Evolutionary conservation across 768 basidiomycete genomes (phyloP).

Genomic region (Xerocomellus intermedius): DNA sequence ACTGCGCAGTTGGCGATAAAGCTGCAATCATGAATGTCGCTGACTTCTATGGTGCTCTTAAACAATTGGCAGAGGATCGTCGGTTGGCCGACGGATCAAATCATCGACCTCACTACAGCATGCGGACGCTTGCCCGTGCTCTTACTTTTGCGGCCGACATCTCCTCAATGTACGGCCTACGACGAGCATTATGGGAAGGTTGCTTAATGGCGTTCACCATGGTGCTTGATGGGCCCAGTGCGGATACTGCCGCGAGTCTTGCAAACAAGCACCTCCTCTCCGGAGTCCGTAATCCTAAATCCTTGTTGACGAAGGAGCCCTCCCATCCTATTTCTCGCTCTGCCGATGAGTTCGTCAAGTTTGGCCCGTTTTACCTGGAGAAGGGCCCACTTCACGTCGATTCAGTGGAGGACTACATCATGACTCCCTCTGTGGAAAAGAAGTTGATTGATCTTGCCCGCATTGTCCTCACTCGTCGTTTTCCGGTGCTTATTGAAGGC

Average conservation of each 20-base stretch:
- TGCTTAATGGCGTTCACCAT: constrained; percentile 98
- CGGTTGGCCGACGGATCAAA: constrained; percentile 93
- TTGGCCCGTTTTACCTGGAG: constrained; percentile 90
- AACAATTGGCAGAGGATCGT: constrained; percentile 67
- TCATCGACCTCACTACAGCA: constrained; percentile 91
- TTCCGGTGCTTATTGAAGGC: constrained; percentile 95
- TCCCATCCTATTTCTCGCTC: constrained; percentile 44
- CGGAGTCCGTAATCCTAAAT: constrained; percentile 75
- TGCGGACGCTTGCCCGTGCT: constrained; percentile 91
- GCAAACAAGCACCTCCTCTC: constrained; percentile 77
- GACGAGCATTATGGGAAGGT: constrained; percentile 92
- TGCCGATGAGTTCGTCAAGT: constrained; percentile 64
- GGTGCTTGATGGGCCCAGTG: constrained; percentile 77
- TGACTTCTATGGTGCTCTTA: constrained; percentile 84
- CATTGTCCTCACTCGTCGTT: constrained; percentile 82
- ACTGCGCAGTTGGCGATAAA: constrained; percentile 79
- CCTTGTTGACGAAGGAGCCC: constrained; percentile 72
- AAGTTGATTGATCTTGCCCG: constrained; percentile 95
- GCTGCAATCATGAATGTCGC: constrained; percentile 86
- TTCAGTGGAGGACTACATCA: constrained; percentile 77
- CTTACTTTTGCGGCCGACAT: constrained; percentile 88
- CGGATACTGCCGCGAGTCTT: constrained; percentile 59
- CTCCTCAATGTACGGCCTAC: constrained; percentile 70
- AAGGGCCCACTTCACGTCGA: constrained; percentile 68
- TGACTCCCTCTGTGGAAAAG: constrained; percentile 91